Conservation (phyloP, 2,329 filamentous ascomycete species). For the Claviceps lovelessii region DNA sequence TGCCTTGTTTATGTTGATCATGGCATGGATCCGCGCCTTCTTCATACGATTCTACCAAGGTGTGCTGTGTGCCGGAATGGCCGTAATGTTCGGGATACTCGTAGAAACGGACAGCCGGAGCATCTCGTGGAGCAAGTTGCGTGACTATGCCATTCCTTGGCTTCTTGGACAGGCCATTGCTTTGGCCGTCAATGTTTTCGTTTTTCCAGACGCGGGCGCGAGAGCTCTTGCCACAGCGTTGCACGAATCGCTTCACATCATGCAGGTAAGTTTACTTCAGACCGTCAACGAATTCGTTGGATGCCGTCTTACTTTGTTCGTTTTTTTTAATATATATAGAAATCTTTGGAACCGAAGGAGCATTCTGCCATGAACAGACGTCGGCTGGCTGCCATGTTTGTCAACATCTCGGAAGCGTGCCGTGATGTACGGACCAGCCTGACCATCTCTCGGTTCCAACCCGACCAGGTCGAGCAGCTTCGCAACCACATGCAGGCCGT, state of each 20-base stretch:
- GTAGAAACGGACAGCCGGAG: constrained; percentile 29
- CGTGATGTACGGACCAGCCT: constrained; percentile 43
- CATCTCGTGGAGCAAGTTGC: constrained; percentile 36
- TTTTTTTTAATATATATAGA: constrained; percentile 10
- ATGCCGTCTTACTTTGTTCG: neutral
- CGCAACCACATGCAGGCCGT: constrained; percentile 42
- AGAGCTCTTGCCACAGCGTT: constrained; percentile 34
- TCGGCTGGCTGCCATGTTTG: constrained; percentile 35
- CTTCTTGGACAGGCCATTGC: constrained; percentile 39
- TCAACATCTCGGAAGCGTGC: constrained; percentile 40
- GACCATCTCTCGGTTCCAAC: constrained; percentile 38
- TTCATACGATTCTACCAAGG: constrained; percentile 42
- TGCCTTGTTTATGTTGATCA: constrained; percentile 34
- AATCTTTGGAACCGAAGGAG: constrained; percentile 18
- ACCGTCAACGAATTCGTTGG: neutral
- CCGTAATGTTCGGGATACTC: constrained; percentile 38
- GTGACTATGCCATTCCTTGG: constrained; percentile 41
- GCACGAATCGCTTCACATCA: constrained; percentile 31
- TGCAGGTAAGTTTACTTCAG: constrained; percentile 23
- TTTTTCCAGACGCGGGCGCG: constrained; percentile 43
- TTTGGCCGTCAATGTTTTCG: constrained; percentile 30
- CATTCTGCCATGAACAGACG: constrained; percentile 22
- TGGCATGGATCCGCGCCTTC: constrained; percentile 39
- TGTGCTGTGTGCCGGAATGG: constrained; percentile 39
- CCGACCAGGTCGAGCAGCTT: constrained; percentile 33